These are phyloP conservation scores for Aaosphaeria arxii DNA, from an alignment of 2,329 filamentous ascomycete genomes.

Conservation along the genomic window DNA sequence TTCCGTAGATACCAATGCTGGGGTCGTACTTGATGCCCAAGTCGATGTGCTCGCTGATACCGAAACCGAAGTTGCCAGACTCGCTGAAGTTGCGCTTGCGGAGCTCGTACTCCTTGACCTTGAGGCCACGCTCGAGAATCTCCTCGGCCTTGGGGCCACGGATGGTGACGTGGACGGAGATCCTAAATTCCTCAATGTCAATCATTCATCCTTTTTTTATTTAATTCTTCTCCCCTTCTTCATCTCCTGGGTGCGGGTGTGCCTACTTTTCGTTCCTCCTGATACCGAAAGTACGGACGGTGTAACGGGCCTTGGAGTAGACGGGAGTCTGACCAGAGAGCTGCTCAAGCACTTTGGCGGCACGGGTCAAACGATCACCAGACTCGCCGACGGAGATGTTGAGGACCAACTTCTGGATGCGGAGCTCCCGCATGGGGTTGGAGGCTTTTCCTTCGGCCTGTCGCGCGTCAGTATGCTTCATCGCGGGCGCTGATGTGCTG, in stretches of 20 bases:
- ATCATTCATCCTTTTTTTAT: not conserved
- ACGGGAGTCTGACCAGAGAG: slow-evolving; percentile 98
- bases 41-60: slow-evolving; percentile 99
- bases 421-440: slow-evolving; percentile 99
- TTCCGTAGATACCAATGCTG: slow-evolving; percentile 55
- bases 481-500: slow-evolving; percentile 2
- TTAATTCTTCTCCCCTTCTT: not conserved
- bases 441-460: slow-evolving; percentile 62
- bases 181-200: slow-evolving; percentile 57
- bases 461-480: slow-evolving; percentile 18
- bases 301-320: slow-evolving; percentile 99
- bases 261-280: slow-evolving; percentile 83
- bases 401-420: slow-evolving; percentile 98
- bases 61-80: slow-evolving; percentile 95
- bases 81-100: slow-evolving; percentile 99
- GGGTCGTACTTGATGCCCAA: slow-evolving; percentile 81
- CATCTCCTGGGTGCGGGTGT: not conserved
- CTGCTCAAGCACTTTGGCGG: slow-evolving; percentile 99
- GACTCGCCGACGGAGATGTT: slow-evolving; percentile 99
- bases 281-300: slow-evolving; percentile 99
- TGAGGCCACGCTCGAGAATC: slow-evolving; percentile 99
- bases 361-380: slow-evolving; percentile 99
- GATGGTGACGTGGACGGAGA: slow-evolving; percentile 98
- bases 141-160: slow-evolving; percentile 99
- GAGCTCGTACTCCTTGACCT: slow-evolving; percentile 99